A percentile compares a stretch with the other conserved stretches of the same genome.
phyloP scores from a whole-genome alignment of 2,329 filamentous ascomycete species.

The Elsinoe australis region DNA sequence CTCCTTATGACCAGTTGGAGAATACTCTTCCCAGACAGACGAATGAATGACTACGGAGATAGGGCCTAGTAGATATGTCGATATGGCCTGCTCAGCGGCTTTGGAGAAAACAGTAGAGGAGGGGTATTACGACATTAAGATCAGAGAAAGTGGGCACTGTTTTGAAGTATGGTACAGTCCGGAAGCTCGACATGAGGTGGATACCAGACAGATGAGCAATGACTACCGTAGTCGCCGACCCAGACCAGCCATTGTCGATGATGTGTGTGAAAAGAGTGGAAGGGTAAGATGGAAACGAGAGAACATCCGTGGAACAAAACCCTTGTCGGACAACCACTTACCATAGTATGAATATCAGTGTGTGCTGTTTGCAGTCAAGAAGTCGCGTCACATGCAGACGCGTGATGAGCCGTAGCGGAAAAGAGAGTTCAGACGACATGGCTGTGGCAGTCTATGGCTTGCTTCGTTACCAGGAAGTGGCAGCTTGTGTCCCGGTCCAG shows the following conservation, averaged over 20 bases:
- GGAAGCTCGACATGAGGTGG: conserved; percentile 3
- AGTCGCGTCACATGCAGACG: conserved; percentile 2
- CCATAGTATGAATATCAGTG: conserved; percentile 3
- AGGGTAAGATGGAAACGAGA: conserved; percentile 14
- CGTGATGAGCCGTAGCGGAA: conserved; percentile 4
- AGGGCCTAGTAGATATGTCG: too few relatives aligned
- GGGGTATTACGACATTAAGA: conserved; percentile 10
- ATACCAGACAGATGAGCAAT: conserved; percentile 4
- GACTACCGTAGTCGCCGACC: conserved; percentile 2
- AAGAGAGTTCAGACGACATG: conserved; percentile 1
- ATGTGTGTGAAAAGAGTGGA: background rate
- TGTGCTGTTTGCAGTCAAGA: background rate
- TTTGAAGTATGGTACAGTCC: conserved; percentile 10
- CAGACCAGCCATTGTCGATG: background rate
- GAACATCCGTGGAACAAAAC: conserved; percentile 7
- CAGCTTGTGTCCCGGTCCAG: background rate
- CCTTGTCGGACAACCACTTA: conserved; percentile 5
- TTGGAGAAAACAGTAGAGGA: background rate
- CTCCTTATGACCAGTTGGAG: too few relatives aligned
- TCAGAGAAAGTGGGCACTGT: background rate
- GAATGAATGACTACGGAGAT: too few relatives aligned
- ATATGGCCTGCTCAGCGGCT: background rate
- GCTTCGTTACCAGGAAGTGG: conserved; percentile 12
- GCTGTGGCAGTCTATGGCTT: conserved; percentile 12
- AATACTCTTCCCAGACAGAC: too few relatives aligned